Evolutionary conservation across 2,329 filamentous ascomycete genomes (phyloP).

Genomic region (Colletotrichum eleusines): DNA sequence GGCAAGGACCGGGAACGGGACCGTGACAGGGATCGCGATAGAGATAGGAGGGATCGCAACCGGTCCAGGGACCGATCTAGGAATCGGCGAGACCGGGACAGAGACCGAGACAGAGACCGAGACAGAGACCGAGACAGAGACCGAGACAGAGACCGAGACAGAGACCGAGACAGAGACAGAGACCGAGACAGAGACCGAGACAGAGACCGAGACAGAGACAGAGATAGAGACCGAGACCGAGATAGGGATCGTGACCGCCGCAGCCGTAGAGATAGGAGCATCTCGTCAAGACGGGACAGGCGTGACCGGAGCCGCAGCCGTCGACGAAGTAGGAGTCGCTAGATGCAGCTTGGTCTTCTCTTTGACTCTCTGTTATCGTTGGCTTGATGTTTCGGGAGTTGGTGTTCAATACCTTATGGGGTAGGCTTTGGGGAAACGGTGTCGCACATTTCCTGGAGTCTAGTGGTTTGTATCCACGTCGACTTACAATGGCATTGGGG

Average conservation of each 20-base stretch:
- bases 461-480: not conserved
- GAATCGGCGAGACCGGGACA: conserved; percentile 50
- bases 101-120: conserved; percentile 15
- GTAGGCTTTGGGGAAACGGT: not conserved
- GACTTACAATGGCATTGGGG: not conserved
- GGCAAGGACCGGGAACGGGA: conserved; percentile 50
- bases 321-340: conserved; percentile 35
- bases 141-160: conserved; percentile 6
- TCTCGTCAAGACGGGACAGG: conserved; percentile 29
- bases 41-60: conserved; percentile 52
- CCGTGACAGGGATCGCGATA: conserved; percentile 49
- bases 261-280: conserved; percentile 32
- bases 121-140: not conserved
- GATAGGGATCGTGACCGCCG: conserved; percentile 35
- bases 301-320: conserved; percentile 30
- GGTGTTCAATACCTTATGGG: not conserved
- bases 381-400: not conserved
- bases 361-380: not conserved
- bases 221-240: too few species aligned
- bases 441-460: not conserved
- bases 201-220: conserved; percentile 43
- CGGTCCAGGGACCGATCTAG: conserved; percentile 50
- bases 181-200: conserved; percentile 43
- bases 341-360: conserved; percentile 3
- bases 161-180: conserved; percentile 47